Conservation (phyloP, 805 yeast genomes). For the Metschnikowia similis region DNA sequence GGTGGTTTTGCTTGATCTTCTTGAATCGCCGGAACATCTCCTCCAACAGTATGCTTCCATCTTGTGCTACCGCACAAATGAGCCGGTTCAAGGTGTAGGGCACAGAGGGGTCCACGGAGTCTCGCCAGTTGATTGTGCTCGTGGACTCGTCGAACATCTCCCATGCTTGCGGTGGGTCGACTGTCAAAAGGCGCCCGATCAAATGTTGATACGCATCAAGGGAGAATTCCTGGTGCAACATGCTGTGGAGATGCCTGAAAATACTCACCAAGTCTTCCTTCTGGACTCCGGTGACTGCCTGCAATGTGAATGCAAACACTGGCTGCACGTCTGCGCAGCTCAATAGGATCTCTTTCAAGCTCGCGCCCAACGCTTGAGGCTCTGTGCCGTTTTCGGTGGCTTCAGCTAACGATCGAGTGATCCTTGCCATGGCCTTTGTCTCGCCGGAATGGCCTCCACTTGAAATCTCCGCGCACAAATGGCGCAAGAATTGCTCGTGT, state of each 20-base stretch:
- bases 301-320: neutral
- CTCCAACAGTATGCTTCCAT: conserved; percentile 17
- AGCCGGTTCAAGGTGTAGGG: conserved; percentile 39
- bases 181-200: conserved; percentile 25
- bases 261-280: neutral
- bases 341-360: neutral
- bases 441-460: neutral
- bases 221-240: neutral
- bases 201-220: conserved; percentile 18
- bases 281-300: neutral
- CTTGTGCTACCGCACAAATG: conserved; percentile 33
- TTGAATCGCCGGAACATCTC: conserved; percentile 31
- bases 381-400: neutral
- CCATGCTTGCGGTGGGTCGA: conserved; percentile 21
- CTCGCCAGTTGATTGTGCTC: conserved; percentile 10
- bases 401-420: neutral
- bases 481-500: neutral
- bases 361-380: too few species aligned
- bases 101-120: conserved; percentile 11
- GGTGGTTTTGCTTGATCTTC: conserved; percentile 35
- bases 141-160: conserved; percentile 30
- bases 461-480: neutral
- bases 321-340: neutral
- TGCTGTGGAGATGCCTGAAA: neutral
- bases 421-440: neutral